These are phyloP conservation scores for Venturia oleaginea DNA, from an alignment of 2,329 filamentous ascomycete genomes.

Conservation along the genomic window DNA sequence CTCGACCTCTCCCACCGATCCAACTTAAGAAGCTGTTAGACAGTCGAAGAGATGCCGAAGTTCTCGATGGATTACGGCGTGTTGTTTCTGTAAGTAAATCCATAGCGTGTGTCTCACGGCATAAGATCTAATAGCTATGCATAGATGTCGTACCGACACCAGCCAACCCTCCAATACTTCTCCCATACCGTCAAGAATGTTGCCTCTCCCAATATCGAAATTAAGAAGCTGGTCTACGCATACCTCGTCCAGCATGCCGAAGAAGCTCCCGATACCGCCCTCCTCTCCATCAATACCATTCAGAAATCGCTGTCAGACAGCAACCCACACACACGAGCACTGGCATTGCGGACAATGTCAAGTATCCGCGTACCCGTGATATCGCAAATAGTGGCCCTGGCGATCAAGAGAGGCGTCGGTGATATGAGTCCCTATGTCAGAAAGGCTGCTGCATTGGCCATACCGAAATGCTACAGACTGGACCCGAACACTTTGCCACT, in stretches of 20 bases:
- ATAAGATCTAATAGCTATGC: background rate
- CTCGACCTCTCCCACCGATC: slow-evolving; percentile 60
- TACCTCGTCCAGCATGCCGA: slow-evolving; percentile 96
- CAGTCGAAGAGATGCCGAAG: slow-evolving; percentile 84
- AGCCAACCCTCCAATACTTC: slow-evolving; percentile 86
- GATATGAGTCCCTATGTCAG: slow-evolving; percentile 95
- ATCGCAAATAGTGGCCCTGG: slow-evolving; percentile 90
- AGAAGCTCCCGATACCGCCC: slow-evolving; percentile 85
- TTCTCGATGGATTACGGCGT: slow-evolving; percentile 81
- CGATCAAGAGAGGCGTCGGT: slow-evolving; percentile 84
- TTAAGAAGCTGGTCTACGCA: slow-evolving; percentile 98
- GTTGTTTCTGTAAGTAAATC: slow-evolving; percentile 66
- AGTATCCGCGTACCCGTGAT: slow-evolving; percentile 96
- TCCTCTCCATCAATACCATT: slow-evolving; percentile 97
- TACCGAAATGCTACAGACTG: slow-evolving; percentile 89
- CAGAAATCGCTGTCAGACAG: slow-evolving; percentile 93
- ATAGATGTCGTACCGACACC: slow-evolving; percentile 90
- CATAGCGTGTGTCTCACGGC: slow-evolving; percentile 10
- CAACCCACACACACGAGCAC: slow-evolving; percentile 81
- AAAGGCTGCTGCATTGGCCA: slow-evolving; percentile 84
- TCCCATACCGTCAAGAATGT: slow-evolving; percentile 98
- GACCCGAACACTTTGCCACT: slow-evolving; percentile 81
- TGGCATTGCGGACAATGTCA: slow-evolving; percentile 94
- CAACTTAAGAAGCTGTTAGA: slow-evolving; percentile 94
- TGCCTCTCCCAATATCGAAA: slow-evolving; percentile 83